Conservation (phyloP, 768 basidiomycete genomes). For the Hydnomerulius pinastri region DNA sequence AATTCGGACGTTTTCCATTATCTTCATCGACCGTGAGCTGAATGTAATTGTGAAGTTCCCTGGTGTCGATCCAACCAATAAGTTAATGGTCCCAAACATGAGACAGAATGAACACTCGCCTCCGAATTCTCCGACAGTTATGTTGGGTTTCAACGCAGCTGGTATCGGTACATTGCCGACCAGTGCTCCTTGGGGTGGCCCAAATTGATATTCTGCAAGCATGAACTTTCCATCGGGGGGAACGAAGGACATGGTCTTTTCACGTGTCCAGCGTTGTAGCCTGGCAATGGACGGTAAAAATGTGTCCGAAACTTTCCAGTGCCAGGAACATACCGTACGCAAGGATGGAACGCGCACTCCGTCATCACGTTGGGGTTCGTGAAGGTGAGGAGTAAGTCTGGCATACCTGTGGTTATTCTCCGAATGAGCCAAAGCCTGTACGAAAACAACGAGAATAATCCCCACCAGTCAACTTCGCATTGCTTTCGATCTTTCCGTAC, state of each 20-base stretch:
- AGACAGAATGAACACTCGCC: constrained; percentile 15
- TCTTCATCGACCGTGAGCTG: constrained; percentile 61
- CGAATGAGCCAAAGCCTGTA: constrained; percentile 5
- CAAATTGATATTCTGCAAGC: constrained; percentile 80
- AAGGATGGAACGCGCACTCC: constrained; percentile 90
- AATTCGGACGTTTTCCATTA: constrained; percentile 71
- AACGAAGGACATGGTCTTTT: constrained; percentile 82
- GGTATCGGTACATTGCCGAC: constrained; percentile 54
- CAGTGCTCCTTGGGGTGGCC: constrained; percentile 35
- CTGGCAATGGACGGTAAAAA: constrained; percentile 40
- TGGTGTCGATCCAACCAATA: constrained; percentile 20
- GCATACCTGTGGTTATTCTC: constrained; percentile 59
- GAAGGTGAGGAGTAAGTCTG: constrained; percentile 82
- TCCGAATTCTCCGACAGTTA: constrained; percentile 31
- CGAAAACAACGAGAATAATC: neutral
- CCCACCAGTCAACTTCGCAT: constrained; percentile 74
- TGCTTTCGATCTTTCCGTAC: constrained; percentile 77
- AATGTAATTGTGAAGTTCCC: constrained; percentile 64
- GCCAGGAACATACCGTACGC: constrained; percentile 63
- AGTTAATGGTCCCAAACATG: neutral
- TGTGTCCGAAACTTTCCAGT: neutral
- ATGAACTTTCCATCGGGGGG: constrained; percentile 91
- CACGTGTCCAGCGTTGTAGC: constrained; percentile 75
- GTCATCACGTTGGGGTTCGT: constrained; percentile 69
- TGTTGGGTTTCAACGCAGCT: constrained; percentile 49